Base-by-base conservation (phyloP, 2,329 filamentous ascomycete species). In the Cladophialophora carrionii region DNA sequence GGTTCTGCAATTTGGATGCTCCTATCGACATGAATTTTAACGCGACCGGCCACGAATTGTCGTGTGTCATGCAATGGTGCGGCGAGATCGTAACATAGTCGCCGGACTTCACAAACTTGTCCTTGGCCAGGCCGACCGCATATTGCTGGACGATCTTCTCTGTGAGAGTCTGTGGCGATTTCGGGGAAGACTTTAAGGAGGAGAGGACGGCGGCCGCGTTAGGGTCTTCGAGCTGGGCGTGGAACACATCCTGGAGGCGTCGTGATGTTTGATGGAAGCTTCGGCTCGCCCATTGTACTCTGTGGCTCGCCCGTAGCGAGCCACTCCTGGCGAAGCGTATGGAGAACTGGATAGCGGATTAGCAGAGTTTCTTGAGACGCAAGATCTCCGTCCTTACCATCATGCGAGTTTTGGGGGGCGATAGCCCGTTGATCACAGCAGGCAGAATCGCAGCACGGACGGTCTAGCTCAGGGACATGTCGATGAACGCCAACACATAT, bases 131-230 rank as follows among this genome's bases (percentile, higher is more conserved):
- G 9, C 88, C 91, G n/a, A 92, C 83, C 0, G 91, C 85, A 77
- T 96, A 89, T 17, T 84, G 80, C 76, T 97, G 93, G 0, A 96
- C 88, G 65, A 97, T 96, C 82, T 96, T 96, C 77, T 97, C 93
- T 2, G 91, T 95, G 58, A 96, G 78, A 2, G 91, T 97, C 78
- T 96, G 92, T 0, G 90, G 85, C 1, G 78, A 77, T 20, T 73
- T 72, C 2, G 69, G 58, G 76, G 81, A 72, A 8, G 85, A 85
- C 77, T 91, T 90, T 73, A 89, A 85, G 37, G 91, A 88, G 48
- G 89, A 87, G 69, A 96, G 87, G 68, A 96, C 85, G 65, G 92
- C 88, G 72, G 90, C 86, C 17, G 92, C 80, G 4, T 78, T 73
- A 2, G 84, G 77, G 68, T 84, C 84, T 65, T 89, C 83, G 62